phyloP scores from a whole-genome alignment of 495 filamentous ascomycete genomes.

The Penicillium robsamsonii region DNA sequence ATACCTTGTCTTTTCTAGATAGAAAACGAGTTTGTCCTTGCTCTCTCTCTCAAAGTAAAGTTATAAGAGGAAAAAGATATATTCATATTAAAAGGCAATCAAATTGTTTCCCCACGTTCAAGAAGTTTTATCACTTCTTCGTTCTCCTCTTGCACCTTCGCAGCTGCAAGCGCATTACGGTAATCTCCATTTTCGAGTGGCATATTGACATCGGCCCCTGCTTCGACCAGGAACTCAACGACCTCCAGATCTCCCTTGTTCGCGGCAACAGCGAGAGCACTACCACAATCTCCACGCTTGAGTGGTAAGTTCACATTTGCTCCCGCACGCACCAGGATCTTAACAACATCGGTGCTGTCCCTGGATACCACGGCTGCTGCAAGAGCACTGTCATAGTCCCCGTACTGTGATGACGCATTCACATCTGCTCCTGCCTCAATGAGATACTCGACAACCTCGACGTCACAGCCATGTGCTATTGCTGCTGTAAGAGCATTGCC shows the following conservation, averaged over 20 bases:
- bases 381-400: conserved; percentile 19
- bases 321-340: conserved; percentile 23
- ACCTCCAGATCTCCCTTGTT: neutral
- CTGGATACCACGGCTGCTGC: conserved; percentile 19
- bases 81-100: neutral
- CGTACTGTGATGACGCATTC: neutral
- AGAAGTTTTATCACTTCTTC: neutral
- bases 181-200: neutral
- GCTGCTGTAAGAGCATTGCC: too few relatives aligned
- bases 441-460: too few relatives aligned
- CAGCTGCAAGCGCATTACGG: neutral
- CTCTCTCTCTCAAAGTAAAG: too few relatives aligned
- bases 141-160: neutral
- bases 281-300: conserved; percentile 14
- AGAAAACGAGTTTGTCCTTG: too few relatives aligned
- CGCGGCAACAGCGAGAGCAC: conserved; percentile 13
- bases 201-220: conserved; percentile 13
- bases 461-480: too few relatives aligned
- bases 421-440: too few relatives aligned
- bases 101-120: neutral
- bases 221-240: conserved; percentile 16
- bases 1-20: too few relatives aligned
- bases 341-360: conserved; percentile 11
- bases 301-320: conserved; percentile 27
- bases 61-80: too few relatives aligned